These are phyloP conservation scores for Penstemon davidsonii DNA, from an alignment of 257 asterid genomes.

Conservation along the genomic window DNA sequence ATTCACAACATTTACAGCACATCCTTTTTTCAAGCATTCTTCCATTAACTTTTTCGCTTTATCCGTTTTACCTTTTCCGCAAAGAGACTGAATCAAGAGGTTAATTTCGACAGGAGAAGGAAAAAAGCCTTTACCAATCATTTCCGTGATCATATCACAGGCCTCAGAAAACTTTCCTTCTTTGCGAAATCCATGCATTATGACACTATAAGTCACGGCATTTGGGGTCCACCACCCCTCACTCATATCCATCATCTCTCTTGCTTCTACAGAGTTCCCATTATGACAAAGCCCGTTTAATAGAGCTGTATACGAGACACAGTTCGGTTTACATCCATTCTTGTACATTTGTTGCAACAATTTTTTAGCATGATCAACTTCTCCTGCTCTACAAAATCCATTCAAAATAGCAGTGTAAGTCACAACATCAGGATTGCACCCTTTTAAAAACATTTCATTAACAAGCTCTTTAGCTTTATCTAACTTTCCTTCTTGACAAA, in stretches of 20 bases:
- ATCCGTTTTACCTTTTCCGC: constrained; percentile 47
- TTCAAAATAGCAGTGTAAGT: constrained; percentile 80
- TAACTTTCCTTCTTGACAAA: constrained; percentile 62
- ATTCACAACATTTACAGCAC: constrained; percentile 86
- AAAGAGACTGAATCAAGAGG: constrained; percentile 72
- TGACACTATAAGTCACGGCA: constrained; percentile 74
- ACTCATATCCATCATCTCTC: constrained; percentile 77
- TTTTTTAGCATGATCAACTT: constrained; percentile 69
- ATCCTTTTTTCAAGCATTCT: constrained; percentile 74
- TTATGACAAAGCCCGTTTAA: constrained; percentile 72
- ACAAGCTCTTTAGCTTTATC: constrained; percentile 75
- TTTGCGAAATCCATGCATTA: constrained; percentile 88
- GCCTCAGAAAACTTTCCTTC: constrained; percentile 87
- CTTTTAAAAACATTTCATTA: constrained; percentile 74
- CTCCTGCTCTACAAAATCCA: constrained; percentile 68
- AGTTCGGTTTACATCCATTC: constrained; percentile 82
- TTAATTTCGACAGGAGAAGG: constrained; percentile 87
- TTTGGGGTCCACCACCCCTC: constrained; percentile 94
- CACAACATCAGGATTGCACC: constrained; percentile 86
- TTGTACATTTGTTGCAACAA: constrained; percentile 80
- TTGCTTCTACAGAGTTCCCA: constrained; percentile 75
- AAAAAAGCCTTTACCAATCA: constrained; percentile 67
- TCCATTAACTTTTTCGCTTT: constrained; percentile 71
- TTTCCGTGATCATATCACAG: constrained; percentile 63
- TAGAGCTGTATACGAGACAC: constrained; percentile 75